Percentiles rank a stretch among this genome's conserved stretches.
Conservation (phyloP, 495 filamentous ascomycete species). For the Acidiella bohemica region DNA sequence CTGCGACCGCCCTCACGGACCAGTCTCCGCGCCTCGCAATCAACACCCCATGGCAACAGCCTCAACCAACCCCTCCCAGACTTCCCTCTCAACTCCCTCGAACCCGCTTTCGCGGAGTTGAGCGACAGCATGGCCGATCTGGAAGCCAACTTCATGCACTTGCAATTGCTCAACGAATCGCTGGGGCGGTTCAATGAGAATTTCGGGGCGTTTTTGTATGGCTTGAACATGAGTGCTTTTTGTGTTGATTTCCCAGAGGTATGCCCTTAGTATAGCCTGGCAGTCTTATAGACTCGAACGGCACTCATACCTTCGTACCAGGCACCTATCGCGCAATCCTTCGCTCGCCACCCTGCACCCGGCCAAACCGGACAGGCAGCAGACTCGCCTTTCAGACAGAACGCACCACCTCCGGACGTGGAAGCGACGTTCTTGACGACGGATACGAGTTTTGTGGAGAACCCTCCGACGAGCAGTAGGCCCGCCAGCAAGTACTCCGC, state of each 20-base stretch:
- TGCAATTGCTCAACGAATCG: constrained; percentile 95
- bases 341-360: constrained; percentile 33
- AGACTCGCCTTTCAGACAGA: constrained; percentile 12
- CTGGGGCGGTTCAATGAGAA: constrained; percentile 87
- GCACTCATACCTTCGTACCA: constrained; percentile 19
- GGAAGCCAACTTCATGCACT: constrained; percentile 92
- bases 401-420: too few relatives aligned
- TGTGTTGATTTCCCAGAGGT: constrained; percentile 98
- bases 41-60: constrained; percentile 4
- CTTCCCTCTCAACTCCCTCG: constrained; percentile 65
- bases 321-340: constrained; percentile 59
- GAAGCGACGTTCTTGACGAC: constrained; percentile 94
- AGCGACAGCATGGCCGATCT: constrained; percentile 90
- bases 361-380: constrained; percentile 5
- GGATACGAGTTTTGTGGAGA: constrained; percentile 86
- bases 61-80: constrained; percentile 36
- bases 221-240: constrained; percentile 96
- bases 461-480: constrained; percentile 62
- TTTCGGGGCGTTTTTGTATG: constrained; percentile 90
- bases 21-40: constrained; percentile 56
- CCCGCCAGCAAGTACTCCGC: constrained; percentile 29
- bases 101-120: constrained; percentile 83
- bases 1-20: constrained; percentile 83
- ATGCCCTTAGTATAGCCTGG: constrained; percentile 4
- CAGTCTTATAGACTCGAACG: too few relatives aligned